Percentiles rank a stretch among this genome's conserved stretches.
Conservation (phyloP, 495 filamentous ascomycete species). For the Penicillium coprophilum region DNA sequence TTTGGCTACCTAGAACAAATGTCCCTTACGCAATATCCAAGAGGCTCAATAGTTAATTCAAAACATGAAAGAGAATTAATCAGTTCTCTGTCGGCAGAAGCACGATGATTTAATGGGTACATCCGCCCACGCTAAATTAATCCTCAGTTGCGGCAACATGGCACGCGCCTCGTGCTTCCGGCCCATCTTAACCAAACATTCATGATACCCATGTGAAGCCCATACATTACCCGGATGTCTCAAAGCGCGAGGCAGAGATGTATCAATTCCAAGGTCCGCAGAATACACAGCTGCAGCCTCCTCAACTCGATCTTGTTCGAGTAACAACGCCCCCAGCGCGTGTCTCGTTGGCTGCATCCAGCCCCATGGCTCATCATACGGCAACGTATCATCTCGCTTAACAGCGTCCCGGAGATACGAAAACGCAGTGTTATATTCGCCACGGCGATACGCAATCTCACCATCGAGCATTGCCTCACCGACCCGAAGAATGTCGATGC, state of each 20-base stretch:
- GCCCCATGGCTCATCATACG: slow-evolving; percentile 68
- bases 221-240: slow-evolving; percentile 68
- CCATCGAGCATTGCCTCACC: slow-evolving; percentile 65
- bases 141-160: slow-evolving; percentile 47
- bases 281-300: slow-evolving; percentile 56
- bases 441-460: slow-evolving; percentile 64
- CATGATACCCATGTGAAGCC: slow-evolving; percentile 64
- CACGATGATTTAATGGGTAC: slow-evolving; percentile 59
- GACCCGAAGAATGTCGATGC: slow-evolving; percentile 57
- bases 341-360: slow-evolving; percentile 70
- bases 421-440: slow-evolving; percentile 56
- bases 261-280: slow-evolving; percentile 60
- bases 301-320: slow-evolving; percentile 58
- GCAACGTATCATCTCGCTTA: slow-evolving; percentile 53
- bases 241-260: slow-evolving; percentile 54
- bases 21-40: background rate
- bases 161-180: slow-evolving; percentile 48
- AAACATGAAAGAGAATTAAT: background rate
- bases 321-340: slow-evolving; percentile 61
- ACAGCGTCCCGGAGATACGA: slow-evolving; percentile 52
- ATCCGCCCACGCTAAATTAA: slow-evolving; percentile 56
- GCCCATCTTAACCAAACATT: slow-evolving; percentile 57
- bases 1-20: background rate
- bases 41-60: background rate
- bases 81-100: slow-evolving; percentile 50